phyloP scores from a whole-genome alignment of 106 monocot genomes.

The Vanilla planifolia region DNA sequence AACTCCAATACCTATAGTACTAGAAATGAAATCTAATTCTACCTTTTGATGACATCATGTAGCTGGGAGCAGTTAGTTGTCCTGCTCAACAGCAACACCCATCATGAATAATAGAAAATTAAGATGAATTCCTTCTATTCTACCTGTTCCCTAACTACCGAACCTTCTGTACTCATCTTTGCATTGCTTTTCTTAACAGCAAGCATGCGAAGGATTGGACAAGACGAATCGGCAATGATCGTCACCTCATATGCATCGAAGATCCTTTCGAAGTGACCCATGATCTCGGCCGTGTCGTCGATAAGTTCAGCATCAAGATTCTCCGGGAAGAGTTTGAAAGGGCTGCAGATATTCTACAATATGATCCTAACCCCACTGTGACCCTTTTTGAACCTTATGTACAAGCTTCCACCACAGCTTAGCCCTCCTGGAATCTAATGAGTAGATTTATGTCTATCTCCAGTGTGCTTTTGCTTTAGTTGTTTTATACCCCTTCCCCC shows the following conservation, averaged over 20 bases:
- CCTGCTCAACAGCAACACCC: too few species aligned
- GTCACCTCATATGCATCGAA: slow-evolving; percentile 96
- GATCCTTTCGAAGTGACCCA: slow-evolving; percentile 90
- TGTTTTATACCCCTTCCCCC: too few species aligned
- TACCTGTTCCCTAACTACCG: too few species aligned
- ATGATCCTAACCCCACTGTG: slow-evolving; percentile 47
- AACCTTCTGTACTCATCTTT: not conserved
- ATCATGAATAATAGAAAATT: too few species aligned
- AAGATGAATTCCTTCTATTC: too few species aligned
- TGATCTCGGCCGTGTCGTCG: slow-evolving; percentile 92
- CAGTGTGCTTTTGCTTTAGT: too few species aligned
- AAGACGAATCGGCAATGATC: slow-evolving; percentile 82
- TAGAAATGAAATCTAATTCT: too few species aligned
- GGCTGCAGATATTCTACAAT: slow-evolving; percentile 77
- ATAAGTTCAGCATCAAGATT: slow-evolving; percentile 70
- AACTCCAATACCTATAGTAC: too few species aligned
- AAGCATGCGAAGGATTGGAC: slow-evolving; percentile 89
- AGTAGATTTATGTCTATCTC: too few species aligned
- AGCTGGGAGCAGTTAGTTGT: too few species aligned
- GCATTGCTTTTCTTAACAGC: slow-evolving; percentile 24
- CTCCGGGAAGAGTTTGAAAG: slow-evolving; percentile 96
- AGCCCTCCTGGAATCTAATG: too few species aligned
- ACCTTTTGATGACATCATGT: too few species aligned
- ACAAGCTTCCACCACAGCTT: not conserved
- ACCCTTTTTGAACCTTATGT: slow-evolving; percentile 72